A percentile compares a stretch with the other conserved stretches of the same genome.
Conservation (phyloP, 495 filamentous ascomycete species). For the Filosporella fistucella region DNA sequence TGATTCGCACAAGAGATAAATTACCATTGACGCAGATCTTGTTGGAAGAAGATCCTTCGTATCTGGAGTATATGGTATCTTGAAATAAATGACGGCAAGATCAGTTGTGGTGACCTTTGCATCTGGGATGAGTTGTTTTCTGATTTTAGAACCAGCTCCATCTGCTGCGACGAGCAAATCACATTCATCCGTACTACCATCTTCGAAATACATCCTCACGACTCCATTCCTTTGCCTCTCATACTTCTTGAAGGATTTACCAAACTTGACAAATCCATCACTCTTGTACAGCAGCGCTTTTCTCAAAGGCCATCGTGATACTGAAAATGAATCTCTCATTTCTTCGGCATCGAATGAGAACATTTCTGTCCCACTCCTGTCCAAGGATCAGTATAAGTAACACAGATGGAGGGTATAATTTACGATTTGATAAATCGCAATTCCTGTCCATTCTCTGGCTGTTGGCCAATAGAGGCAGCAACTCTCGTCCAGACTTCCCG, state of each 20-base stretch:
- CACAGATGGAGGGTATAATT: neutral
- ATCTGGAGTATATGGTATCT: slow-evolving; percentile 20
- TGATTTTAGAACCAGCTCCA: slow-evolving; percentile 32
- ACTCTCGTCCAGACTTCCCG: slow-evolving; percentile 8
- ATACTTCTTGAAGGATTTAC: slow-evolving; percentile 30
- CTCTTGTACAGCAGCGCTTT: slow-evolving; percentile 18
- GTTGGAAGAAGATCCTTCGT: slow-evolving; percentile 13
- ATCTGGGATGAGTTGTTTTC: slow-evolving; percentile 35
- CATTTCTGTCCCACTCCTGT: slow-evolving; percentile 11
- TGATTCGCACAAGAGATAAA: neutral
- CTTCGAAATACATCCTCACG: slow-evolving; percentile 30
- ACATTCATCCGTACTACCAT: slow-evolving; percentile 31
- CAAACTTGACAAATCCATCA: slow-evolving; percentile 28
- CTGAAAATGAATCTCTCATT: slow-evolving; percentile 15
- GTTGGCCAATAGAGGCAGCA: slow-evolving; percentile 11
- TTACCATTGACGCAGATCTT: slow-evolving; percentile 13
- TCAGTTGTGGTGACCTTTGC: slow-evolving; percentile 12
- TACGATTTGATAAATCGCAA: slow-evolving; percentile 16
- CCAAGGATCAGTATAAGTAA: neutral
- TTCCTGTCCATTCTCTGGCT: slow-evolving; percentile 16
- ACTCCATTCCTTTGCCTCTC: slow-evolving; percentile 18
- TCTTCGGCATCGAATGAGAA: slow-evolving; percentile 12
- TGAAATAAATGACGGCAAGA: slow-evolving; percentile 23
- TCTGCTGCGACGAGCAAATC: slow-evolving; percentile 41
- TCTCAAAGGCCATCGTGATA: slow-evolving; percentile 19